Percentiles rank a stretch among this genome's conserved stretches.
phyloP scores from a whole-genome alignment of 2,329 filamentous ascomycete species.

The Phialocephala subalpina region DNA sequence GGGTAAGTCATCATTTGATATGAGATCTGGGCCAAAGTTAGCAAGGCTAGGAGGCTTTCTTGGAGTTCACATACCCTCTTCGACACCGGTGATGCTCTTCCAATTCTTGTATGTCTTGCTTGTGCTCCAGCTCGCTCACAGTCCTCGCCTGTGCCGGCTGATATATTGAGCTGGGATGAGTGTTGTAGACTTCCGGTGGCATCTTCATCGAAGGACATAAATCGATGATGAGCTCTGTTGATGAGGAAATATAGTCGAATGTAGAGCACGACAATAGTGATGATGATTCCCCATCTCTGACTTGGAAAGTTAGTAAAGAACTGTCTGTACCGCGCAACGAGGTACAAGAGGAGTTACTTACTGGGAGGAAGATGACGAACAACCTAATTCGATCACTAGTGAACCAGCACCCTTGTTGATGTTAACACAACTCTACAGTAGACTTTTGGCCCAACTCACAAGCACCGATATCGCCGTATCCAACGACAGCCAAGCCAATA shows the following conservation, averaged over 20 bases:
- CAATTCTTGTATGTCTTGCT: constrained; percentile 23
- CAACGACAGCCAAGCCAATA: constrained; percentile 42
- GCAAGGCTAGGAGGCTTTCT: background rate
- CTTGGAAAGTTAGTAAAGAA: background rate
- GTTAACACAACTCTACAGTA: background rate
- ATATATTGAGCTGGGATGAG: too few species aligned
- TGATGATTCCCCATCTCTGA: constrained; percentile 49
- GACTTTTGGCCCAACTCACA: constrained; percentile 21
- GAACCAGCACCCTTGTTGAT: constrained; percentile 50
- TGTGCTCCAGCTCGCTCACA: constrained; percentile 15
- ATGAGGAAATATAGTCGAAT: constrained; percentile 49
- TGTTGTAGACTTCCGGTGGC: constrained; percentile 16
- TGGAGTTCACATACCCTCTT: constrained; percentile 34
- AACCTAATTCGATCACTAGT: constrained; percentile 48
- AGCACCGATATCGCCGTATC: constrained; percentile 47
- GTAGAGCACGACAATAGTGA: constrained; percentile 49
- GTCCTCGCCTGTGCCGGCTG: constrained; percentile 1
- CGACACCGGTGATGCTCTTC: constrained; percentile 32
- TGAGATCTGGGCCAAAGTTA: constrained; percentile 44
- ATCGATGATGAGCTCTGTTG: constrained; percentile 47
- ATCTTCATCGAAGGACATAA: constrained; percentile 43
- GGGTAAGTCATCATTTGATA: constrained; percentile 53
- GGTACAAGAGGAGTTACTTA: background rate
- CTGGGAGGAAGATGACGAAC: constrained; percentile 50
- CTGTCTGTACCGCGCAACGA: too few species aligned